Conservation (phyloP, 1,139 yeast genomes). For the Lodderomyces jiufengensis region DNA sequence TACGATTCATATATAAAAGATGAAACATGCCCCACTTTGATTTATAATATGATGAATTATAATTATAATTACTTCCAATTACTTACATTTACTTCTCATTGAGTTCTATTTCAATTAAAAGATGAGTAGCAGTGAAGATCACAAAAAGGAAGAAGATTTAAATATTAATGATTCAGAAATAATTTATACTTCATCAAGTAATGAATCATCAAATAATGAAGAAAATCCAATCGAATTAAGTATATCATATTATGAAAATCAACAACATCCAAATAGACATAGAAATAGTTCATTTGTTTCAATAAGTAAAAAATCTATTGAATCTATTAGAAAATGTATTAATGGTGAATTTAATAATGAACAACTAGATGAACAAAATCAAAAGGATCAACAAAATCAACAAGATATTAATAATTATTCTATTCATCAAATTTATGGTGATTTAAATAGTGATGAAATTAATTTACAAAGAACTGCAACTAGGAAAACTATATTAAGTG, state of each 20-base stretch:
- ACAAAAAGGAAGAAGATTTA: background rate
- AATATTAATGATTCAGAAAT: slow-evolving; percentile 6
- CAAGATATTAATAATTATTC: slow-evolving; percentile 18
- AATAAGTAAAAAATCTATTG: slow-evolving; percentile 14
- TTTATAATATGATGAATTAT: too few species aligned
- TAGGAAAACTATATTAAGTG: slow-evolving; percentile 35
- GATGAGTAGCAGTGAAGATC: background rate
- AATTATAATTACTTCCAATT: too few species aligned
- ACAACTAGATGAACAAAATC: too few species aligned
- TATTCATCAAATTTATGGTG: slow-evolving; percentile 35
- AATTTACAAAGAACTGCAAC: slow-evolving; percentile 35
- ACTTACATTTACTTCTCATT: too few species aligned
- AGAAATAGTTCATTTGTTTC: slow-evolving; percentile 9
- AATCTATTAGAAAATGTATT: slow-evolving; percentile 13
- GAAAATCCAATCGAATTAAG: slow-evolving; percentile 19
- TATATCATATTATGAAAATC: slow-evolving; percentile 9
- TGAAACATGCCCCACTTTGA: too few species aligned
- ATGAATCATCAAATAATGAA: slow-evolving; percentile 8
- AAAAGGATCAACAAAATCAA: slow-evolving; percentile 1
- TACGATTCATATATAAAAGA: too few species aligned
- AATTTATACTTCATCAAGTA: slow-evolving; percentile 12
- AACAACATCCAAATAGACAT: background rate
- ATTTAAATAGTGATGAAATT: slow-evolving; percentile 27
- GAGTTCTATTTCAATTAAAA: too few species aligned
- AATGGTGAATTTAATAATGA: slow-evolving; percentile 11